Evolutionary conservation across 345 rosid genomes (phyloP), one percentile per base, ranked within the genome.

Genomic region (Angophora floribunda): DNA sequence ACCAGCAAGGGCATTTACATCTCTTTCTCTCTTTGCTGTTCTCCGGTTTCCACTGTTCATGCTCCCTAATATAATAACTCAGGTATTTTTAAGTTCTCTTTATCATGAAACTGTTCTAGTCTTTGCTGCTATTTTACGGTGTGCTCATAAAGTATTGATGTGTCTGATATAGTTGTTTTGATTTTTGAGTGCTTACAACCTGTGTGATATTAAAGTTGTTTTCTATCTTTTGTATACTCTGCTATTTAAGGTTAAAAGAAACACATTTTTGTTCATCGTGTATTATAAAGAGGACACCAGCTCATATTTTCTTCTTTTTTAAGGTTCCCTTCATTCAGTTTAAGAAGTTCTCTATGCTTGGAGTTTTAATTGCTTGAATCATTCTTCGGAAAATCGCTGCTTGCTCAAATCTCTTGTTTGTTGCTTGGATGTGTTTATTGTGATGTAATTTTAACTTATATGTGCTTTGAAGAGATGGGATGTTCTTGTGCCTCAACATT

Each of bases 1-100:
- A 91, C 99, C 99, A 90, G 95, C 99, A 50, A 93, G 96, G 93
- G 99, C 99, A 90, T 98, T 98, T 91, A 98, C 99, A 55, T 92
- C 99, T 57, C 96, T 98, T 78, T 97, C 99, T 87, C 94, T 98
- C 86, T 98, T 98, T 91, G 91, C 99, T 30, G 99, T 98, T 88
- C 99, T 98, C 90, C 99, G 99, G 63, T 98, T 97, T 88, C 99
- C 99, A 85, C 94, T 98, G 86, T 95, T 95, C 93, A 93, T 97
- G 98, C 99, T 98, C 86, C 99, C 99, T 30, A 98, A 94, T 90
- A 92, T 95, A 85, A 96, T 98, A 86, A 98, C 99, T 90, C 99
- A 98, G 99, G 99, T 98, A 87, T 87, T 87, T 88, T 82, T 80
- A 52, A 79, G 61, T 61, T 61, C 28, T 86, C 52, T 49, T 41